Evolutionary conservation across 1,284 basidiomycete genomes (phyloP).

Genomic region (Agroathelia rolfsii): DNA sequence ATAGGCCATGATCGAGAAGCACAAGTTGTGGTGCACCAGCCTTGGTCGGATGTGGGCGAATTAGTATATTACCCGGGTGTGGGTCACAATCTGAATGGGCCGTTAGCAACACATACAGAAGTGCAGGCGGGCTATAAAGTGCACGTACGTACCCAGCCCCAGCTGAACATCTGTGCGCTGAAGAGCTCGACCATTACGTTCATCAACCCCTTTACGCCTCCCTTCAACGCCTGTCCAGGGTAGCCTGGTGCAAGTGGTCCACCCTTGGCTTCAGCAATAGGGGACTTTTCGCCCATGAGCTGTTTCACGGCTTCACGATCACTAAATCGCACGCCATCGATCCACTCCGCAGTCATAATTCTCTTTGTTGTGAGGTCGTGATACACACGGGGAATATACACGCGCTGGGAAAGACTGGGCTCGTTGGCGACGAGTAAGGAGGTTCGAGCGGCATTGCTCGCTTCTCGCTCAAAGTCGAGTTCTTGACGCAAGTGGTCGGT

Average conservation of each 20-base stretch:
- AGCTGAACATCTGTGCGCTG: conserved; percentile 78
- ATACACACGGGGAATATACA: conserved; percentile 75
- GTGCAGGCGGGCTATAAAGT: no score
- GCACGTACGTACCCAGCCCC: conserved; percentile 85
- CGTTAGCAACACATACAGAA: no score
- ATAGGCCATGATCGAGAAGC: conserved; percentile 83
- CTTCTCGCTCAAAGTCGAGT: conserved; percentile 72
- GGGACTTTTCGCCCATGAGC: conserved; percentile 45
- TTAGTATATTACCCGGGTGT: conserved; percentile 75
- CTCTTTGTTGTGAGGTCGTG: conserved; percentile 64
- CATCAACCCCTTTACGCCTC: conserved; percentile 61
- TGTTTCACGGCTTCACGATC: conserved; percentile 48
- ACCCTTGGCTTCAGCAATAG: conserved; percentile 9
- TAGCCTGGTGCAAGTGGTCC: conserved; percentile 13
- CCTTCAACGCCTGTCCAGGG: conserved; percentile 35
- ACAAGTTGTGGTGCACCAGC: conserved; percentile 68
- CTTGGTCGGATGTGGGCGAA: conserved; percentile 60
- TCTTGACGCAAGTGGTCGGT: conserved; percentile 74
- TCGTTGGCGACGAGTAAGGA: conserved; percentile 51
- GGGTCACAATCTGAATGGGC: no score
- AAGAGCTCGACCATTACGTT: conserved; percentile 77
- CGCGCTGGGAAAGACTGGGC: conserved; percentile 56
- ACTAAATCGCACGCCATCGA: conserved; percentile 70
- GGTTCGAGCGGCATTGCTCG: conserved; percentile 53
- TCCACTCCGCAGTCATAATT: conserved; percentile 84